Evolutionary conservation across 1,284 basidiomycete genomes (phyloP).

Genomic region (Moesziomyces globuligerus): DNA sequence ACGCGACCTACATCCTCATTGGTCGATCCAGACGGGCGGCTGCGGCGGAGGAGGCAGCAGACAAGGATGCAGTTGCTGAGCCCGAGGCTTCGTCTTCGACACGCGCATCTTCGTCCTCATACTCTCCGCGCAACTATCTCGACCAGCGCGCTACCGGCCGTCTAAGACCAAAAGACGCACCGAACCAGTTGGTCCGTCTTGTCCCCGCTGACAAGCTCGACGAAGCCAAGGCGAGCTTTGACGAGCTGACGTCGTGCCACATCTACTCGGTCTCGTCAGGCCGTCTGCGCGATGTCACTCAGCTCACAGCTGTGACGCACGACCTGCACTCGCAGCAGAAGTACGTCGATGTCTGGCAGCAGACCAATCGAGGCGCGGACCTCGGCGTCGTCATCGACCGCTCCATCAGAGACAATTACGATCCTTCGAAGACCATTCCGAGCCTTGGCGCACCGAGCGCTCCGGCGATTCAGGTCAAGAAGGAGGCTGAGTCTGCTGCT

Average conservation of each 20-base stretch:
- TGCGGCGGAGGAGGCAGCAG: neutral
- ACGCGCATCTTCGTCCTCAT: conserved; percentile 13
- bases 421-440: conserved; percentile 30
- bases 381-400: conserved; percentile 43
- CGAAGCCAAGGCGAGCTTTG: conserved; percentile 20
- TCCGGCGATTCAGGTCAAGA: conserved; percentile 19
- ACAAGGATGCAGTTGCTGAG: conserved; percentile 9
- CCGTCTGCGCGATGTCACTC: conserved; percentile 32
- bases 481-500: conserved; percentile 15
- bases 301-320: conserved; percentile 51
- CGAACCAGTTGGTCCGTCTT: conserved; percentile 29
- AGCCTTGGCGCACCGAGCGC: conserved; percentile 27
- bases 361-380: conserved; percentile 44
- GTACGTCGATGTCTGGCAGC: conserved; percentile 44
- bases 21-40: conserved; percentile 10
- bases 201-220: conserved; percentile 32
- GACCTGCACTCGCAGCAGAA: conserved; percentile 49
- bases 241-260: conserved; percentile 30
- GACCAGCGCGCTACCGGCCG: conserved; percentile 14
- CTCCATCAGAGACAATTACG: conserved; percentile 40
- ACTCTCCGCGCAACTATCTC: conserved; percentile 20
- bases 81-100: conserved; percentile 15
- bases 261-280: conserved; percentile 55
- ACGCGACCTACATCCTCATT: conserved; percentile 43
- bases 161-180: conserved; percentile 8